Evolutionary conservation across 2,329 filamentous ascomycete genomes (phyloP).

Genomic region (Pseudocercospora pini-densiflorae): DNA sequence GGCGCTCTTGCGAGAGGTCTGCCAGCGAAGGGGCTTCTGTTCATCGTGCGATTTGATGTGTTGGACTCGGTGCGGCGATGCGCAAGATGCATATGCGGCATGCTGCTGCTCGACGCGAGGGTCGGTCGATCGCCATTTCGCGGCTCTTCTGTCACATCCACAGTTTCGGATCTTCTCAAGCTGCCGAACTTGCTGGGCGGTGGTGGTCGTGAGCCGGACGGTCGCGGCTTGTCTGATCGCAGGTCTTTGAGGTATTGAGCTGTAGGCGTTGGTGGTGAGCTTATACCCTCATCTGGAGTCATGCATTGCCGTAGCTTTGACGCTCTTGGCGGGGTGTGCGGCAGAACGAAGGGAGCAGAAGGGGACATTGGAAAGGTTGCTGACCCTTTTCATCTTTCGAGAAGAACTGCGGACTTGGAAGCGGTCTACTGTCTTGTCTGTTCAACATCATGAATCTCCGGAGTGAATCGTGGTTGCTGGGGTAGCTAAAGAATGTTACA

Average conservation of each 20-base stretch:
- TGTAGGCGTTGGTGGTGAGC: conserved; percentile 46
- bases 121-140: conserved; percentile 32
- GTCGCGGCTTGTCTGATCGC: conserved; percentile 70
- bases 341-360: conserved; percentile 24
- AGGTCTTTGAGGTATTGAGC: conserved; percentile 73
- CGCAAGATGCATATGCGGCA: conserved; percentile 36
- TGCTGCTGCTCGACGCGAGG: conserved; percentile 41
- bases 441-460: conserved; percentile 24
- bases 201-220: conserved; percentile 71
- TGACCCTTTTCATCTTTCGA: conserved; percentile 39
- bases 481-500: conserved; percentile 23
- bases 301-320: conserved; percentile 31
- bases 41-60: conserved; percentile 13
- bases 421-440: conserved; percentile 27
- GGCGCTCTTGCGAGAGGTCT: conserved; percentile 38
- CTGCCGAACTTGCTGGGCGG: conserved; percentile 53
- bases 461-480: conserved; percentile 12
- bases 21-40: conserved; percentile 37
- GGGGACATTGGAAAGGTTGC: conserved; percentile 29
- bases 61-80: conserved; percentile 30
- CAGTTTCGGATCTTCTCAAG: conserved; percentile 37
- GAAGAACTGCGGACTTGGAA: conserved; percentile 35
- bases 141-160: conserved; percentile 17
- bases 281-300: conserved; percentile 23
- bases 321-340: conserved; percentile 30